phyloP scores from a whole-genome alignment of 208 protist species.

The Cochliopodium minus region DNA sequence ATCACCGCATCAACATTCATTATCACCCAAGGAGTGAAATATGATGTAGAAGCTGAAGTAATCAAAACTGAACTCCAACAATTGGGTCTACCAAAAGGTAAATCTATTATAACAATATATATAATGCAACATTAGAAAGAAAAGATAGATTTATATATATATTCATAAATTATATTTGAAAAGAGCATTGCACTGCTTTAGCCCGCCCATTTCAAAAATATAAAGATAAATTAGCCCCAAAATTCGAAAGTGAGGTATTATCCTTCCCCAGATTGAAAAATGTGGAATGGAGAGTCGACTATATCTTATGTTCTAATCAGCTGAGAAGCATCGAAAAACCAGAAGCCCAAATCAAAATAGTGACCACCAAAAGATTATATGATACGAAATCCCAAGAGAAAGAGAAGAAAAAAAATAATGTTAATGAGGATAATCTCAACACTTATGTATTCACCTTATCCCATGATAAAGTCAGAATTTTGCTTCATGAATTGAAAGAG shows the following conservation, averaged over 20 bases:
- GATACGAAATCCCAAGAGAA: too few species aligned
- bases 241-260: neutral
- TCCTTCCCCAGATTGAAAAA: neutral
- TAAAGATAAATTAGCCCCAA: neutral
- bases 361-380: too few species aligned
- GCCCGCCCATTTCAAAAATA: neutral
- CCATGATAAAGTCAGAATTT: neutral
- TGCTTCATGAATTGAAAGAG: neutral
- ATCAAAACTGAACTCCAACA: conserved; percentile 1
- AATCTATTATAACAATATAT: neutral
- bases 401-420: neutral
- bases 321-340: neutral
- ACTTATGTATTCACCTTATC: neutral
- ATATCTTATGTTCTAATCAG: neutral
- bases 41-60: neutral
- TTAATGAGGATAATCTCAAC: neutral
- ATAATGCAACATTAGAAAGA: neutral
- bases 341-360: neutral
- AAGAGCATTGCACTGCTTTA: neutral
- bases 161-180: neutral
- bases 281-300: conserved; percentile 6
- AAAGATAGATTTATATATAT: neutral
- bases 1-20: conserved; percentile 2
- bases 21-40: neutral
- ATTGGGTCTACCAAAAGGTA: conserved; percentile 4